phyloP scores from a whole-genome alignment of 2,329 filamentous ascomycete species.

The Arachnomyces sp. region DNA sequence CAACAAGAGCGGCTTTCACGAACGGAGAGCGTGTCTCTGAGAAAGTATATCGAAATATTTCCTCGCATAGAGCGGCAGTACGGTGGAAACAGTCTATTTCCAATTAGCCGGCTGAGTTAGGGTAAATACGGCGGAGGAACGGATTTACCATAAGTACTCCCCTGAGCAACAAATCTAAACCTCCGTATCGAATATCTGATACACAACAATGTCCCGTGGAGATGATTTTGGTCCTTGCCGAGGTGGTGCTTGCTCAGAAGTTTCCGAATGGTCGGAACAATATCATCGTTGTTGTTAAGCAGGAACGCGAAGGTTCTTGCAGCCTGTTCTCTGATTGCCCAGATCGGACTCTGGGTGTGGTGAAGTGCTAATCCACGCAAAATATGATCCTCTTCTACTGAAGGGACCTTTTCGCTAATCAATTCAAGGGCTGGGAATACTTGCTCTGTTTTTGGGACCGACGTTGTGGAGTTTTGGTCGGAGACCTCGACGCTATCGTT shows the following conservation, averaged over 20 bases:
- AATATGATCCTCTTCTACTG: slow-evolving; percentile 23
- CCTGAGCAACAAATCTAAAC: slow-evolving; percentile 23
- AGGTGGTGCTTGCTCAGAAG: slow-evolving; percentile 17
- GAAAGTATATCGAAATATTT: slow-evolving; percentile 21
- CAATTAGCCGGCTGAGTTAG: slow-evolving; percentile 3
- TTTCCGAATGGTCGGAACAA: slow-evolving; percentile 21
- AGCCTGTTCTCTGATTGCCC: slow-evolving; percentile 40
- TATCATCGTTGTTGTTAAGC: slow-evolving; percentile 23
- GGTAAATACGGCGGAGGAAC: slow-evolving; percentile 10
- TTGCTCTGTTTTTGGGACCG: slow-evolving; percentile 26
- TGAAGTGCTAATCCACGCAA: slow-evolving; percentile 25
- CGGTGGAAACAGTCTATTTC: slow-evolving; percentile 22
- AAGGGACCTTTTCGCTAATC: slow-evolving; percentile 36
- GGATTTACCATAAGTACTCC: slow-evolving; percentile 28
- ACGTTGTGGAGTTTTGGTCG: slow-evolving; percentile 13
- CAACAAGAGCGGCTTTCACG: slow-evolving; percentile 26
- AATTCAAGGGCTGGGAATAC: slow-evolving; percentile 40
- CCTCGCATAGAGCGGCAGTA: slow-evolving; percentile 18
- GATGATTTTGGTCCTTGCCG: slow-evolving; percentile 24
- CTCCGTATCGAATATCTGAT: slow-evolving; percentile 31
- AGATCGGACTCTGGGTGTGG: slow-evolving; percentile 36
- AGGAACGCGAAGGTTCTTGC: slow-evolving; percentile 36
- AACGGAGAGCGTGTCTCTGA: slow-evolving; percentile 25
- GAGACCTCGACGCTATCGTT: slow-evolving; percentile 17
- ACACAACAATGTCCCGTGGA: slow-evolving; percentile 35